These are phyloP conservation scores for Amauroascus verrucosus DNA, from an alignment of 2,329 filamentous ascomycete genomes.

Conservation along the genomic window DNA sequence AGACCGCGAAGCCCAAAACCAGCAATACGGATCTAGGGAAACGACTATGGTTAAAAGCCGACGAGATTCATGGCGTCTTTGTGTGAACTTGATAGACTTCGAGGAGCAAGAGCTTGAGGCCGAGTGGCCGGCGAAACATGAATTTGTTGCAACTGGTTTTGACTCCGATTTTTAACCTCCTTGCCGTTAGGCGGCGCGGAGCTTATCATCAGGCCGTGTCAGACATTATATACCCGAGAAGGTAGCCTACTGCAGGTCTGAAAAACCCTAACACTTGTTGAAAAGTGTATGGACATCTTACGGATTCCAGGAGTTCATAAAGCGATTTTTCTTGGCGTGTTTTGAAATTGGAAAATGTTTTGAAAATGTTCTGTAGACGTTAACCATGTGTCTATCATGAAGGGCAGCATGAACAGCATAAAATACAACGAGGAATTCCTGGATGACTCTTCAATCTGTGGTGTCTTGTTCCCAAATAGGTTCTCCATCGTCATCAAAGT, in stretches of 20 bases:
- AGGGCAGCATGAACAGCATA: background rate
- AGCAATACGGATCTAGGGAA: background rate
- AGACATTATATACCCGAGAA: too few species aligned
- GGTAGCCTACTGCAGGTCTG: too few species aligned
- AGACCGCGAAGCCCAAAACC: background rate
- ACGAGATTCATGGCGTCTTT: slow-evolving; percentile 4
- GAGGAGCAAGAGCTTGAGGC: background rate
- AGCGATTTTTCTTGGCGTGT: background rate
- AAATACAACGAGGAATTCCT: background rate
- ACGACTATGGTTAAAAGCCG: background rate
- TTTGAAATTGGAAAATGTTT: background rate
- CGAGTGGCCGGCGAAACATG: background rate
- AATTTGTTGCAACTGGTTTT: background rate
- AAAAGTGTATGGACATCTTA: too few species aligned
- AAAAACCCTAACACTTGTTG: background rate
- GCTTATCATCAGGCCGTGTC: too few species aligned
- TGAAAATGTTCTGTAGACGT: background rate
- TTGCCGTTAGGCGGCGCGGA: too few species aligned
- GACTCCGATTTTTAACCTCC: background rate
- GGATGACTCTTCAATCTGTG: background rate
- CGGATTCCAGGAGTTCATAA: background rate
- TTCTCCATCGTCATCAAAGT: slow-evolving; percentile 76
- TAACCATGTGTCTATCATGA: background rate
- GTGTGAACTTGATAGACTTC: background rate
- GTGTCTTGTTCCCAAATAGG: slow-evolving; percentile 48